Evolutionary conservation across 2,329 filamentous ascomycete genomes (phyloP).

Genomic region (Penicillium sp.): DNA sequence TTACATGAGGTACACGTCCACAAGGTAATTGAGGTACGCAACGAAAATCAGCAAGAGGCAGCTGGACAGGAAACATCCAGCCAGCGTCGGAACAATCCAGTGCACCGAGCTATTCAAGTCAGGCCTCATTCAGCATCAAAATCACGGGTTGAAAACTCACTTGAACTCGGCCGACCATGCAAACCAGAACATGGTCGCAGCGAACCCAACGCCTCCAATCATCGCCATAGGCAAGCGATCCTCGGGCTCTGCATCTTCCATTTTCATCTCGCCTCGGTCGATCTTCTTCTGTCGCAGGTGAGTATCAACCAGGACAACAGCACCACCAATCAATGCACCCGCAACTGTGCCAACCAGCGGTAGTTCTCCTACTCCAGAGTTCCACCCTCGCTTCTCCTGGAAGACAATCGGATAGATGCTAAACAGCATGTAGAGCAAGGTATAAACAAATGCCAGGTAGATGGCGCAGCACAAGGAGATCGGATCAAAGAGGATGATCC

Average conservation of each 20-base stretch:
- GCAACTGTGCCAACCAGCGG: constrained; percentile 33
- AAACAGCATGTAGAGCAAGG: constrained; percentile 54
- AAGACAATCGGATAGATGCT: constrained; percentile 49
- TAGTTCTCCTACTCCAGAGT: not conserved
- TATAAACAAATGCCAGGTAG: constrained; percentile 61
- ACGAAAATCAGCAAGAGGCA: constrained; percentile 56
- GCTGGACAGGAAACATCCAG: constrained; percentile 47
- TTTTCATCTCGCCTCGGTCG: constrained; percentile 18
- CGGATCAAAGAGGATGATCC: constrained; percentile 60
- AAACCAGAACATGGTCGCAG: constrained; percentile 49
- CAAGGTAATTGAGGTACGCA: constrained; percentile 58
- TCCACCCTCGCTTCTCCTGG: not conserved
- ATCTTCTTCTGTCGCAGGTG: constrained; percentile 41
- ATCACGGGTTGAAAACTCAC: constrained; percentile 7
- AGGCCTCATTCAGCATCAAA: not conserved
- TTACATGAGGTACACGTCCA: constrained; percentile 54
- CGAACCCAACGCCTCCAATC: constrained; percentile 31
- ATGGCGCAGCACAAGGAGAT: constrained; percentile 58
- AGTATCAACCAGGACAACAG: constrained; percentile 48
- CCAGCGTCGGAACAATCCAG: constrained; percentile 54
- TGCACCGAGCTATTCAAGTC: constrained; percentile 33
- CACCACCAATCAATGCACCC: constrained; percentile 18
- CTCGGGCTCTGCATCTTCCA: constrained; percentile 31
- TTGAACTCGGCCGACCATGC: constrained; percentile 45
- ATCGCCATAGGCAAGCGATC: constrained; percentile 26